Conservation (phyloP, 2,329 filamentous ascomycete species). For the Scytalidium sp. region DNA sequence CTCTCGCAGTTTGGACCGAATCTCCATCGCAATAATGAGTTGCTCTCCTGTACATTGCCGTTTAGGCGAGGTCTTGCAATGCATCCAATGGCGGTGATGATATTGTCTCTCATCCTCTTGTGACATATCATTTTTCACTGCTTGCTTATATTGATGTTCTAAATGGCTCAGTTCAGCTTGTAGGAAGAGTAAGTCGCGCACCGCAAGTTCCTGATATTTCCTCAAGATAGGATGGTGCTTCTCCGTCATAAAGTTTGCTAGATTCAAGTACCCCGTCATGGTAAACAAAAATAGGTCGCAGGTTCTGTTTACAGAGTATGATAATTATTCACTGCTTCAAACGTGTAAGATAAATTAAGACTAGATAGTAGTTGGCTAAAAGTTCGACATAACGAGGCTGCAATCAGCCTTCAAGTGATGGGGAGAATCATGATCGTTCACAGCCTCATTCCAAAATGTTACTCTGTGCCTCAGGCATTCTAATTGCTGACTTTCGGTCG, state of each 20-base stretch:
- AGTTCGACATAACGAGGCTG: no score
- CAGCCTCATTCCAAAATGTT: no score
- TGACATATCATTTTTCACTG: slow-evolving; percentile 6
- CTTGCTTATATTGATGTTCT: slow-evolving; percentile 4
- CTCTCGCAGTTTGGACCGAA: slow-evolving; percentile 9
- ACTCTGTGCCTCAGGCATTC: no score
- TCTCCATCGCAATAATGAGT: slow-evolving; percentile 8
- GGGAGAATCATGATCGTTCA: no score
- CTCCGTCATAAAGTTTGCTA: slow-evolving; percentile 12
- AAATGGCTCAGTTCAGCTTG: slow-evolving; percentile 12
- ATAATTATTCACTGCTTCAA: no score
- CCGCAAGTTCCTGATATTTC: slow-evolving; percentile 8
- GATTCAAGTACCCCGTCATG: slow-evolving; percentile 7
- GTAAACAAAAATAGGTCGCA: neutral
- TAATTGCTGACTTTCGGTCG: no score
- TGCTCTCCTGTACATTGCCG: slow-evolving; percentile 10
- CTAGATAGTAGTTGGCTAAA: no score
- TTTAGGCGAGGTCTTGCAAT: slow-evolving; percentile 4
- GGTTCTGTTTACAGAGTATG: neutral
- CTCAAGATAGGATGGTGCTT: slow-evolving; percentile 10
- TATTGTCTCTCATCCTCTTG: slow-evolving; percentile 9
- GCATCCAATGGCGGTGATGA: slow-evolving; percentile 10
- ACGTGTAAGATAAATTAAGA: no score
- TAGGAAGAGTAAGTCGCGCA: slow-evolving; percentile 11
- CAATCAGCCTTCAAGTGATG: no score